Conservation (phyloP, 441 rosid genomes). For the Adansonia grandidieri region DNA sequence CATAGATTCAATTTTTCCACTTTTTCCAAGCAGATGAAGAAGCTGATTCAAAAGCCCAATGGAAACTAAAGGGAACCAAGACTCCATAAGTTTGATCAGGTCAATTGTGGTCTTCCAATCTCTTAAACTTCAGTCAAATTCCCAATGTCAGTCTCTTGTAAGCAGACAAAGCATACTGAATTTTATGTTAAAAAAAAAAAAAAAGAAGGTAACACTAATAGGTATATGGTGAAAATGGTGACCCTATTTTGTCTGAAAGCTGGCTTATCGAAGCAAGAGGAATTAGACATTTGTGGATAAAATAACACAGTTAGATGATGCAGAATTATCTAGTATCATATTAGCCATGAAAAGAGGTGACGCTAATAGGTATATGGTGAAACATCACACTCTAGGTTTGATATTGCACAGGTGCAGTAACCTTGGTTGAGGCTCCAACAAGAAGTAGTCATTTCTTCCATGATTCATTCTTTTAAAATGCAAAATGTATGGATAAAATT, state of each 20-base stretch:
- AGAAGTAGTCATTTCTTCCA: slow-evolving; percentile 2
- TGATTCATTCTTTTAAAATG: slow-evolving; percentile 3
- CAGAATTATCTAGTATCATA: not conserved
- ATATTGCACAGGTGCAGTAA: not conserved
- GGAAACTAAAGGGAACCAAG: slow-evolving; percentile 58
- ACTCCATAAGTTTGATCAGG: slow-evolving; percentile 68
- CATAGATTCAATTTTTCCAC: slow-evolving; percentile 84
- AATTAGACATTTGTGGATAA: not conserved
- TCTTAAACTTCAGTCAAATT: slow-evolving; percentile 54
- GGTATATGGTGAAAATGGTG: too few species aligned
- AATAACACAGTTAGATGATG: not conserved
- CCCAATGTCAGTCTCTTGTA: slow-evolving; percentile 21
- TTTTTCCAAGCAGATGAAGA: slow-evolving; percentile 74
- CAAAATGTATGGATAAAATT: slow-evolving; percentile 2
- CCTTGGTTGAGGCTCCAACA: not conserved
- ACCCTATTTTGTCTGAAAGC: not conserved
- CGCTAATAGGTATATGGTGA: not conserved
- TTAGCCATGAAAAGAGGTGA: not conserved
- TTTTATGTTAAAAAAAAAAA: not conserved
- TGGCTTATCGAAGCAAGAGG: not conserved
- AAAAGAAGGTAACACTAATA: not conserved
- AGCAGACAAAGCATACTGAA: slow-evolving; percentile 10
- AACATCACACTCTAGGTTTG: not conserved
- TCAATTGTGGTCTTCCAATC: slow-evolving; percentile 69
- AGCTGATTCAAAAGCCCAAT: slow-evolving; percentile 78